Conservation (phyloP, 192 early-diverging fungal species). For the Coemansia umbellata region DNA sequence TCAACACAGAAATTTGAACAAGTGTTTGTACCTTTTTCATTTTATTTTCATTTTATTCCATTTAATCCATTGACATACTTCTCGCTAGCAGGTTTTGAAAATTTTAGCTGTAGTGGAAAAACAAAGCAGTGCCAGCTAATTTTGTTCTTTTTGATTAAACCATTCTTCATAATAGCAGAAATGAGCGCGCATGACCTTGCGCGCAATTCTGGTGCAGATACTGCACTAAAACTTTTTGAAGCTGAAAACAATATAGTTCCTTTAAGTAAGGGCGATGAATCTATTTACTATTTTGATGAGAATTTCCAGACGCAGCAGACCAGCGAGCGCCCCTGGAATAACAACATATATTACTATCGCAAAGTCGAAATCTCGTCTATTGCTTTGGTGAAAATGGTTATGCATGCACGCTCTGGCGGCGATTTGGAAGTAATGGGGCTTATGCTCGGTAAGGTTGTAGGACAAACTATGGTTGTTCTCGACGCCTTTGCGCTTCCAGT, state of each 20-base stretch:
- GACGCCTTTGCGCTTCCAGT: conserved; percentile 97
- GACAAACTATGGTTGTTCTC: conserved; percentile 89
- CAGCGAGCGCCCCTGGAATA: conserved; percentile 76
- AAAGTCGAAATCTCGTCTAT: conserved; percentile 89
- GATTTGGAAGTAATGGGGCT: conserved; percentile 96
- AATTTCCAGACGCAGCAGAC: conserved; percentile 60
- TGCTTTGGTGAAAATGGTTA: conserved; percentile 98
- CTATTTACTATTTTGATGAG: conserved; percentile 78
- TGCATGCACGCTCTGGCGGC: conserved; percentile 97
- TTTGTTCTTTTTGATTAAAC: too few species aligned
- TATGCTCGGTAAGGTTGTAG: conserved; percentile 92
- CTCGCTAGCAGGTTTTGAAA: too few species aligned
- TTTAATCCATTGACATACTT: too few species aligned
- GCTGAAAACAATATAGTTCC: conserved; percentile 73
- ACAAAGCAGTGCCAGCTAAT: too few species aligned
- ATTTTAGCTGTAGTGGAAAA: too few species aligned
- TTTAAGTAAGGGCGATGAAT: conserved; percentile 63
- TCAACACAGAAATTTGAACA: too few species aligned
- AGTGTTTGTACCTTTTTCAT: too few species aligned
- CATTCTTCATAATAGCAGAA: too few species aligned
- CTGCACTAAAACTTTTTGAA: conserved; percentile 45
- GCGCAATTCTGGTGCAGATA: conserved; percentile 1
- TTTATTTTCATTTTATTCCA: too few species aligned
- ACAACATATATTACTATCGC: conserved; percentile 62
- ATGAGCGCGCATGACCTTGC: conserved; percentile 7